These are phyloP conservation scores for Aspergillus arachidicola DNA, from an alignment of 2,329 filamentous ascomycete species.

Conservation along the genomic window DNA sequence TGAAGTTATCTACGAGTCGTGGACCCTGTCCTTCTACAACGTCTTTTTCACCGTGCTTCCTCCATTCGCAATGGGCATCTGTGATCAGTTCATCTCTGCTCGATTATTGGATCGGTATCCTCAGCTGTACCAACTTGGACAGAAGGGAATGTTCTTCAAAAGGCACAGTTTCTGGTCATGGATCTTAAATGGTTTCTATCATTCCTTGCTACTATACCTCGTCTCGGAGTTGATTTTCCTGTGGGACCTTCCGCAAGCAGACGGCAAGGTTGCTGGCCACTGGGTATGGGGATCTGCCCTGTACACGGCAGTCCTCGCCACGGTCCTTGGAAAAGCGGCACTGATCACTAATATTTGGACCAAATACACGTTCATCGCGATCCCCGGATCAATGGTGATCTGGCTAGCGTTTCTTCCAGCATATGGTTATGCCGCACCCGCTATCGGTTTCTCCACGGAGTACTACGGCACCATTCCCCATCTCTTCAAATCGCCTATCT, in stretches of 20 bases:
- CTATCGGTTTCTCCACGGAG: conserved; percentile 77
- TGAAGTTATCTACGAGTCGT: conserved; percentile 97
- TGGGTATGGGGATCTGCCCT: conserved; percentile 98
- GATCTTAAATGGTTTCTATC: conserved; percentile 93
- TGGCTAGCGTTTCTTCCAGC: conserved; percentile 90
- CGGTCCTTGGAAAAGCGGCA: conserved; percentile 91
- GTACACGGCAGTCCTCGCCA: conserved; percentile 90
- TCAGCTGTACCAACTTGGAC: conserved; percentile 89
- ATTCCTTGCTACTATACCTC: conserved; percentile 91
- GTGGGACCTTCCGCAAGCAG: conserved; percentile 73
- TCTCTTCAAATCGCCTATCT: conserved; percentile 78
- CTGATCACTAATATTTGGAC: conserved; percentile 98
- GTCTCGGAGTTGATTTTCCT: conserved; percentile 79
- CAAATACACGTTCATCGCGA: conserved; percentile 94
- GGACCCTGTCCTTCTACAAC: conserved; percentile 99
- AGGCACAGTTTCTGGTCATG: conserved; percentile 90
- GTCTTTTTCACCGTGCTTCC: conserved; percentile 95
- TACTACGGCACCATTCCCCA: conserved; percentile 81
- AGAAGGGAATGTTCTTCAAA: conserved; percentile 91
- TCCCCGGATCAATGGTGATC: conserved; percentile 86
- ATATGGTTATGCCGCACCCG: conserved; percentile 85
- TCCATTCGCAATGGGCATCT: conserved; percentile 90
- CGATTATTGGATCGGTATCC: conserved; percentile 92
- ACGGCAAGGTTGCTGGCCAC: conserved; percentile 84
- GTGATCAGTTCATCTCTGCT: conserved; percentile 96